Evolutionary conservation across 192 early-diverging fungal genomes (phyloP).

Genomic region (Coemansia sp.): DNA sequence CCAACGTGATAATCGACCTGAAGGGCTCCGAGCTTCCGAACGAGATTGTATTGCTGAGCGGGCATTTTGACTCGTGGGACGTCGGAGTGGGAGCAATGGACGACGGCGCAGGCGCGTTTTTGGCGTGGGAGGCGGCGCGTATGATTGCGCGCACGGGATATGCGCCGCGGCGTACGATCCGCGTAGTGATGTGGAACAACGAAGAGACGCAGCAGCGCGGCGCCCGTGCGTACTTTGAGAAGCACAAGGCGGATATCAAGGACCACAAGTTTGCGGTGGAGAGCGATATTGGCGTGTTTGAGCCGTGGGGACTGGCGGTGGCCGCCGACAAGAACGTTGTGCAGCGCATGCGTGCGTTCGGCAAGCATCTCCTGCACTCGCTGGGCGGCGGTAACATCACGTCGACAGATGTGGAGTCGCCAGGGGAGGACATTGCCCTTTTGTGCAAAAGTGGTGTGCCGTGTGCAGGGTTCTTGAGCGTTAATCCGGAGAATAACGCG

Average conservation of each 20-base stretch:
- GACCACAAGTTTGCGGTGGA: constrained; percentile 58
- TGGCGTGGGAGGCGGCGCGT: constrained; percentile 52
- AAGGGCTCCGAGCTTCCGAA: constrained; percentile 53
- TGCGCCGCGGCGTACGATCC: constrained; percentile 57
- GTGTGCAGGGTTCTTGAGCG: constrained; percentile 54
- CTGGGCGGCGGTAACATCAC: constrained; percentile 50
- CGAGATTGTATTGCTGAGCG: constrained; percentile 58
- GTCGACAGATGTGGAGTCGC: constrained; percentile 20
- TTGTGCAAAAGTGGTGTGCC: constrained; percentile 59
- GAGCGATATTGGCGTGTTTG: constrained; percentile 63
- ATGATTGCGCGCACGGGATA: constrained; percentile 37
- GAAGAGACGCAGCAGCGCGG: constrained; percentile 62
- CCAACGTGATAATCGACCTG: constrained; percentile 60
- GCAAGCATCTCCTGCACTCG: constrained; percentile 33
- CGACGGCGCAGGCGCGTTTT: constrained; percentile 61
- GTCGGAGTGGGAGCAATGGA: constrained; percentile 61
- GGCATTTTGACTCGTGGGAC: constrained; percentile 61
- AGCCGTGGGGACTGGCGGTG: constrained; percentile 60
- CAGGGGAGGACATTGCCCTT: constrained; percentile 57
- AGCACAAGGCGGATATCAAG: constrained; percentile 40
- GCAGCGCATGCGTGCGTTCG: constrained; percentile 31
- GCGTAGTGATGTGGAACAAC: constrained; percentile 63
- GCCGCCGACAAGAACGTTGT: constrained; percentile 31
- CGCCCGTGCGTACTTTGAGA: constrained; percentile 54
- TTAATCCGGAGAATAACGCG: constrained; percentile 49